Evolutionary conservation across 1,139 yeast species (phyloP), one percentile per base, ranked within the genome.

Genomic region (Sugiyamaella pinicola): DNA sequence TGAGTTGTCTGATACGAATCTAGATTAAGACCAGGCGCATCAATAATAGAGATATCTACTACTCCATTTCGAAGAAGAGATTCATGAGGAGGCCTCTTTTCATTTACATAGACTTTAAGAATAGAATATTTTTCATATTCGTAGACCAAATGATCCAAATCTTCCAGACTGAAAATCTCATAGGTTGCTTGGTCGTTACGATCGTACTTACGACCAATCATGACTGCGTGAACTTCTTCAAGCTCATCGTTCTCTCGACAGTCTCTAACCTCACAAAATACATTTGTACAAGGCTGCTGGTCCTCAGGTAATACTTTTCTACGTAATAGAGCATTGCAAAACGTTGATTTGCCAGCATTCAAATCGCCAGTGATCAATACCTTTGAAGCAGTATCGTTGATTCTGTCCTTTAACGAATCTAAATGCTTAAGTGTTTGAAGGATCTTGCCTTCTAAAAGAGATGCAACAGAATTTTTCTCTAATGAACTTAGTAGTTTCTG

Each of bases 271-370:
- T 95, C 99, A 69, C 97, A 91, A 65, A 95, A 95, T 0, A 95
- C 97, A 54, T 89, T 85, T 0, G 99, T 95, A 64, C 98, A 91
- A 1, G 99, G 99, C 65, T 95, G 96, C 66, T 95, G 99, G 69
- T 95, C 99, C 63, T 87, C 96, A 0, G 99, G 99, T 47, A 93
- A 74, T 1, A 95, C 71, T 51, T 82, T 81, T 56, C 95, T 79
- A 60, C 95, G 77, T 58, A 95, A 73, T 47, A 95, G 74, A 0
- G 97, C 95, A 66, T 95, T 95, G 70, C 99, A 95, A 63, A 95
- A 89, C 0, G 96, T 87, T 0, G 97, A 89, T 67, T 95, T 95
- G 4, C 99, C 99, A 0, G 99, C 87, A 69, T 95, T 95, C 62
- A 95, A 79, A 69, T 95, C 99, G 46, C 99, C 99, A 1, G 99